A percentile compares a stretch with the other conserved stretches of the same genome.
Conservation (phyloP, 2,329 filamentous ascomycete species). For the Cordyceps sp. region DNA sequence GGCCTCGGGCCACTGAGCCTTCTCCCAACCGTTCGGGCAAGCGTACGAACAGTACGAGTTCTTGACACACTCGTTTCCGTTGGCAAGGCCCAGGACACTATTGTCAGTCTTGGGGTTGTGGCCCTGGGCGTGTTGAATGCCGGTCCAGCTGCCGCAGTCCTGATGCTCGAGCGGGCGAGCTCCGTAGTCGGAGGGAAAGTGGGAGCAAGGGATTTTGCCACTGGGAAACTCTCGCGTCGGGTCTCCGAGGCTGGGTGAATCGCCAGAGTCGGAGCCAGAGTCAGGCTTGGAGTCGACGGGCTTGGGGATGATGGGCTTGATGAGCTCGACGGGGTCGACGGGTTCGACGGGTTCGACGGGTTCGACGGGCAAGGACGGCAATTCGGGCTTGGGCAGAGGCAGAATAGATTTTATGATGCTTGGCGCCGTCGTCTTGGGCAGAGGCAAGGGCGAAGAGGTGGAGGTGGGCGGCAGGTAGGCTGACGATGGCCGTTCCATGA, state of each 20-base stretch:
- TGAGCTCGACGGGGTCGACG: conserved; percentile 2
- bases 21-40: conserved; percentile 82
- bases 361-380: no score
- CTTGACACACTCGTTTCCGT: conserved; percentile 49
- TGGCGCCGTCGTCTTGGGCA: no score
- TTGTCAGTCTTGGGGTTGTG: conserved; percentile 23
- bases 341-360: no score
- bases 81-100: conserved; percentile 48
- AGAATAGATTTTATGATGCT: no score
- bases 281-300: conserved; percentile 7
- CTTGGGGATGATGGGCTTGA: conserved; percentile 7
- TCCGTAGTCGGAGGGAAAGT: conserved; percentile 71
- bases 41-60: conserved; percentile 96
- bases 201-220: conserved; percentile 50
- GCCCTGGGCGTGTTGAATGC: conserved; percentile 50
- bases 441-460: conserved; percentile 6
- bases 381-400: no score
- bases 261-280: conserved; percentile 10
- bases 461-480: conserved; percentile 5
- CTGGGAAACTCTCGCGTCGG: conserved; percentile 56
- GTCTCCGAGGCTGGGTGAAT: conserved; percentile 34
- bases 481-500: conserved; percentile 28
- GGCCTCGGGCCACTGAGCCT: conserved; percentile 68
- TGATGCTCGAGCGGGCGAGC: conserved; percentile 51
- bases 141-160: conserved; percentile 63